Evolutionary conservation across 2,329 filamentous ascomycete species (phyloP).

Genomic region (Chrysoporthe cubensis): DNA sequence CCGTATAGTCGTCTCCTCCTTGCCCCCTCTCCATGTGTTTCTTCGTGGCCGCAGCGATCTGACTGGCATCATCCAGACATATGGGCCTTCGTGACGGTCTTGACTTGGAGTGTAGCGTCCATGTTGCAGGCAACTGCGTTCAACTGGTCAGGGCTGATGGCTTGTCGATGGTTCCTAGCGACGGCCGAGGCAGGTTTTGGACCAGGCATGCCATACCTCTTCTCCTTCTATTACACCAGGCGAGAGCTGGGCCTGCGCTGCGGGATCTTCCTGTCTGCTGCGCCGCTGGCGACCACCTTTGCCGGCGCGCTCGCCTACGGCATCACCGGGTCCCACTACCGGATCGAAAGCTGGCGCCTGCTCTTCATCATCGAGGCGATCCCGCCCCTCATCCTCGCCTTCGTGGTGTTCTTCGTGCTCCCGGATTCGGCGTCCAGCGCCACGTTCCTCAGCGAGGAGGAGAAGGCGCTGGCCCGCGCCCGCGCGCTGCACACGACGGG

Average conservation of each 20-base stretch:
- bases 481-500: slow-evolving; percentile 58
- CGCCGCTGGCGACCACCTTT: slow-evolving; percentile 69
- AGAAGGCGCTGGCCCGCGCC: slow-evolving; percentile 60
- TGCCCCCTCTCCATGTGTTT: not conserved
- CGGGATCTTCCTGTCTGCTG: slow-evolving; percentile 71
- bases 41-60: not conserved
- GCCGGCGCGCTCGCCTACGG: slow-evolving; percentile 67
- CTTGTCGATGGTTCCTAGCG: slow-evolving; percentile 46
- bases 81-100: slow-evolving; percentile 35
- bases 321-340: slow-evolving; percentile 60
- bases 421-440: slow-evolving; percentile 57
- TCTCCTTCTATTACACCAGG: slow-evolving; percentile 35
- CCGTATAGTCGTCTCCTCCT: slow-evolving; percentile 37
- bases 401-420: slow-evolving; percentile 58
- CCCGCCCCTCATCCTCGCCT: slow-evolving; percentile 59
- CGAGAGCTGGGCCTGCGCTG: slow-evolving; percentile 71
- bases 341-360: slow-evolving; percentile 66
- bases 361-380: slow-evolving; percentile 69
- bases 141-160: slow-evolving; percentile 43
- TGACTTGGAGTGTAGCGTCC: slow-evolving; percentile 38
- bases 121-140: slow-evolving; percentile 40
- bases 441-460: slow-evolving; percentile 58
- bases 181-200: slow-evolving; percentile 49
- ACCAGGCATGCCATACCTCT: slow-evolving; percentile 34
- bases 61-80: slow-evolving; percentile 30